phyloP scores from a whole-genome alignment of 1,284 basidiomycete species.

The Fomitopsis betulina region DNA sequence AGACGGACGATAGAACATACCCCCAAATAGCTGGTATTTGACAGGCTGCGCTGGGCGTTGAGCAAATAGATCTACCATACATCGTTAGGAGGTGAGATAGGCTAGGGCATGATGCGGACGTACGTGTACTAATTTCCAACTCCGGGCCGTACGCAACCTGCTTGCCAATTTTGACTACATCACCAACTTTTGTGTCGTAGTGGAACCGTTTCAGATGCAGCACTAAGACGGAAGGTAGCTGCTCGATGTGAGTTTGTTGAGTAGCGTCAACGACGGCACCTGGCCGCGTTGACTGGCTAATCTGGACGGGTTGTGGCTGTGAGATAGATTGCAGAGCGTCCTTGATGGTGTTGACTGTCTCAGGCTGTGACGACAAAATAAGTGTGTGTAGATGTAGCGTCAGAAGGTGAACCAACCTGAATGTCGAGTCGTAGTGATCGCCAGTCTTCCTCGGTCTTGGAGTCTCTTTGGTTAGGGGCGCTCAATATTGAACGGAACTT shows the following conservation, averaged over 20 bases:
- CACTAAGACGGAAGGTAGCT: conserved; percentile 82
- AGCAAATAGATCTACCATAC: conserved; percentile 57
- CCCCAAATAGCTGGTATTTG: conserved; percentile 85
- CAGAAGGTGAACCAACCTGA: conserved; percentile 44
- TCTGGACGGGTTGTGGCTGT: conserved; percentile 78
- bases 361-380: conserved; percentile 41
- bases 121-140: conserved; percentile 71
- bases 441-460: conserved; percentile 91
- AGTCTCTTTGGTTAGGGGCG: conserved; percentile 82
- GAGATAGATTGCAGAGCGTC: conserved; percentile 83
- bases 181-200: conserved; percentile 78
- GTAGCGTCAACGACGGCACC: conserved; percentile 73
- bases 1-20: conserved; percentile 40
- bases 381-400: not conserved
- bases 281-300: conserved; percentile 55
- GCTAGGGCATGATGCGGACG: conserved; percentile 22
- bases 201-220: conserved; percentile 93
- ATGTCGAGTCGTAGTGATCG: conserved; percentile 89
- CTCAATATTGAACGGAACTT: conserved; percentile 87
- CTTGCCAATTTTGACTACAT: conserved; percentile 85
- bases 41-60: conserved; percentile 44
- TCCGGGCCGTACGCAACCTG: conserved; percentile 77
- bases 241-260: conserved; percentile 86
- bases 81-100: conserved; percentile 1
- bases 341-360: conserved; percentile 74